Percentiles rank a stretch among this genome's conserved stretches.
These are phyloP conservation scores for Saposhnikovia divaricata DNA, from an alignment of 129 eudicot genomes.

Conservation along the genomic window DNA sequence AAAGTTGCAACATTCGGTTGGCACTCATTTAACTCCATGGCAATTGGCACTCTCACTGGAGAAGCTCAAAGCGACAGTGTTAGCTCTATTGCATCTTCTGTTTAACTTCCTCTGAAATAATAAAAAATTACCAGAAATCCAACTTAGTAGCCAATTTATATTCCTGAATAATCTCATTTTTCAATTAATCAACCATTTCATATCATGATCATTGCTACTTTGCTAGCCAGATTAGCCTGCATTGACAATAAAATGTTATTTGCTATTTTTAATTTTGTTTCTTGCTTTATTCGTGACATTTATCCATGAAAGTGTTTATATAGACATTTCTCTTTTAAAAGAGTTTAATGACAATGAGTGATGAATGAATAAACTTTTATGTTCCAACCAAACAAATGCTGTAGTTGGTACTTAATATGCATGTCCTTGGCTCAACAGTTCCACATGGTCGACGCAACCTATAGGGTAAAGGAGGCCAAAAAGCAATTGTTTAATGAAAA, in stretches of 20 bases:
- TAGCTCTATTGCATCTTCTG: not conserved
- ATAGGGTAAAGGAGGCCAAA: slow-evolving; percentile 72
- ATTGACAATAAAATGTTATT: not conserved
- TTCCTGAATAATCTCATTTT: not conserved
- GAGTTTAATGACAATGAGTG: too few relatives aligned
- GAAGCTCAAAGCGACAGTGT: not conserved
- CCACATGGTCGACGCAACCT: slow-evolving; percentile 81
- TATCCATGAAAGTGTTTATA: too few relatives aligned
- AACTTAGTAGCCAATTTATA: not conserved
- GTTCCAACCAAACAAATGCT: not conserved
- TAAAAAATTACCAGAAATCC: not conserved
- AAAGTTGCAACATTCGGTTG: not conserved
- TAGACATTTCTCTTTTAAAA: too few relatives aligned
- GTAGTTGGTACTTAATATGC: not conserved
- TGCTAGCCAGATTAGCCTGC: not conserved
- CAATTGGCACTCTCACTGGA: not conserved
- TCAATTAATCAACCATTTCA: not conserved
- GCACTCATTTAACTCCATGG: not conserved
- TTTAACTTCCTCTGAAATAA: not conserved
- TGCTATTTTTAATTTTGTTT: not conserved
- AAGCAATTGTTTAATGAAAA: slow-evolving; percentile 42
- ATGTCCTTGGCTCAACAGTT: slow-evolving; percentile 30
- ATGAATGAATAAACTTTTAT: too few relatives aligned
- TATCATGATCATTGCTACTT: too few relatives aligned
- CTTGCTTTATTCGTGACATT: too few relatives aligned